phyloP scores from a whole-genome alignment of 345 rosid genomes.

The Draba incana region DNA sequence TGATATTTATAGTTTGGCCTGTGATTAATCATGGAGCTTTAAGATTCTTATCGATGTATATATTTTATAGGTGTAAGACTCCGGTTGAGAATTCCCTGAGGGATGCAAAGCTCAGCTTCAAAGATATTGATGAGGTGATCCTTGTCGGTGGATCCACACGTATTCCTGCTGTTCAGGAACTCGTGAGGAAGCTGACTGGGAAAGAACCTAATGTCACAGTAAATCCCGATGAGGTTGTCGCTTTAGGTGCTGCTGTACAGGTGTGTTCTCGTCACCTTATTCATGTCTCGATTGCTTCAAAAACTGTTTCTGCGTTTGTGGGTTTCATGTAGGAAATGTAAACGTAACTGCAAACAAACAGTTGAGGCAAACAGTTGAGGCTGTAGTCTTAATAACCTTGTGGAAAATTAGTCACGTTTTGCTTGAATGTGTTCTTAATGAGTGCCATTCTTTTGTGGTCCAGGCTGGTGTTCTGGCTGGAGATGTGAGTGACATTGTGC shows the following conservation, averaged over 20 bases:
- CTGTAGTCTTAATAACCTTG: no score
- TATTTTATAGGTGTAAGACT: conserved; percentile 60
- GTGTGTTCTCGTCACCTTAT: conserved; percentile 38
- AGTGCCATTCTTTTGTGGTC: no score
- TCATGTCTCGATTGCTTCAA: no score
- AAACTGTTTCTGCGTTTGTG: no score
- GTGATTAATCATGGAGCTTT: background rate
- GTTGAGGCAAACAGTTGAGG: no score
- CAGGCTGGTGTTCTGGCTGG: conserved; percentile 97
- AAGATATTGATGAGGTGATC: conserved; percentile 90
- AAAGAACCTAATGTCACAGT: conserved; percentile 96
- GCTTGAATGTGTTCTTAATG: no score
- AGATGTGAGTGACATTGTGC: conserved; percentile 95
- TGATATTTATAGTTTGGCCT: background rate
- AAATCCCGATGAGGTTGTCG: conserved; percentile 99
- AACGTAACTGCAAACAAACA: no score
- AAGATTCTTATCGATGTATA: background rate
- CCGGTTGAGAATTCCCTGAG: conserved; percentile 86
- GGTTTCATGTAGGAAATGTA: no score
- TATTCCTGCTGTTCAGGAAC: conserved; percentile 94
- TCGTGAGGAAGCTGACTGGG: conserved; percentile 87
- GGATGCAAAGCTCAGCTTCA: conserved; percentile 87
- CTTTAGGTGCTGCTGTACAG: conserved; percentile 99
- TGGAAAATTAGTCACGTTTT: no score
- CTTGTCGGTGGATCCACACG: conserved; percentile 99